A percentile compares a stretch with the other conserved stretches of the same genome.
Conservation (phyloP, 1,284 basidiomycete species). For the Rhodofomes roseus region DNA sequence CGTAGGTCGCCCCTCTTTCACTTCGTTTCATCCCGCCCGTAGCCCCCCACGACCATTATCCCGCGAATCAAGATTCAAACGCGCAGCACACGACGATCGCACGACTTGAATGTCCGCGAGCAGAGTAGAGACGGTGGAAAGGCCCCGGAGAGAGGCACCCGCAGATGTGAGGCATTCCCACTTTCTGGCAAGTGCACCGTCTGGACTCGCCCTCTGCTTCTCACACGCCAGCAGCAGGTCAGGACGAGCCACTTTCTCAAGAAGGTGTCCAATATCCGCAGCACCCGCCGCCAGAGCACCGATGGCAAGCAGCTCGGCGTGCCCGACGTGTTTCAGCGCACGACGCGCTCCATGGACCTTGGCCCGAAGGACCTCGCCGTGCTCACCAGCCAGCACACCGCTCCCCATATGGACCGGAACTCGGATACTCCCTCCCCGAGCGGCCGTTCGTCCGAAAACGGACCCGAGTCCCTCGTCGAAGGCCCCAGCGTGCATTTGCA, state of each 20-base stretch:
- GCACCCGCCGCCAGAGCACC: slow-evolving; percentile 13
- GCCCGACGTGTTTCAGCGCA: slow-evolving; percentile 11
- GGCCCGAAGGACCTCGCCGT: slow-evolving; percentile 12
- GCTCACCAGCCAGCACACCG: slow-evolving; percentile 11
- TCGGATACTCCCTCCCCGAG: slow-evolving; percentile 13
- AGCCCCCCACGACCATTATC: background rate
- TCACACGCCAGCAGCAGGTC: slow-evolving; percentile 14
- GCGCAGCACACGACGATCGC: background rate
- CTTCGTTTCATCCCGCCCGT: no score
- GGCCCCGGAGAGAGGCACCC: slow-evolving; percentile 6
- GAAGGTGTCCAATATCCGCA: slow-evolving; percentile 21
- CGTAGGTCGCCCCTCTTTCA: no score
- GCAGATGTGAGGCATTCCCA: slow-evolving; percentile 15
- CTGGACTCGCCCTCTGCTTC: slow-evolving; percentile 3
- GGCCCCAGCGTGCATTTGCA: background rate
- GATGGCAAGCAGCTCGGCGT: slow-evolving; percentile 7
- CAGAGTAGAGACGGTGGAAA: slow-evolving; percentile 13
- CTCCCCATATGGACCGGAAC: slow-evolving; percentile 14
- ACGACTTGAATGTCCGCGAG: slow-evolving; percentile 9
- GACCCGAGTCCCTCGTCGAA: background rate
- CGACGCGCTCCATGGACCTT: slow-evolving; percentile 21
- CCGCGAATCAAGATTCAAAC: no score
- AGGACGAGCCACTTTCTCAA: slow-evolving; percentile 24
- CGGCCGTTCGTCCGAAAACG: slow-evolving; percentile 1
- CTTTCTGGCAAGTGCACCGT: slow-evolving; percentile 15